Base-by-base conservation (phyloP, 495 filamentous ascomycete species). In the Chaetomium tenue region DNA sequence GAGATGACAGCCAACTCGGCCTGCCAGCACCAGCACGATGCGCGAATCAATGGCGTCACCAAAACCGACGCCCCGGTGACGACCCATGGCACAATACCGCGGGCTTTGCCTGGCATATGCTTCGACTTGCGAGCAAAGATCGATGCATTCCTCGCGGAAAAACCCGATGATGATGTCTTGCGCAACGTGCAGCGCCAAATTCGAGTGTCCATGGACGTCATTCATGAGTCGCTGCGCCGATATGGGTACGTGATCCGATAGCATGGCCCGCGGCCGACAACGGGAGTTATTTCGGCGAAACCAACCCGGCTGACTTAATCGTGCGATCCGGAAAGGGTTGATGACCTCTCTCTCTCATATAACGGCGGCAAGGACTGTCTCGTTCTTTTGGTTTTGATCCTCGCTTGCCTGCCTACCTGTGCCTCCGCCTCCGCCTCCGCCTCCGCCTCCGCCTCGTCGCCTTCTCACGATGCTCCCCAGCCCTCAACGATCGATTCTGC, bases 361-460 rank as follows among this genome's bases (percentile, higher is more conserved):
- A 98, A 98, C 68, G 94, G 94, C 77, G 94, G 94, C 51, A 98
- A 98, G 75, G 94, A 98, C 84, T 98, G 94, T 71, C 87, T 97
- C 26, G 91, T 97, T 61, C 86, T 97, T 12, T 82, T 98, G n/a
- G 79, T 98, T 68, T 81, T 97, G 63, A 91, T 93, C 76, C 86
- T 98, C 68, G 86, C 88, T 65, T 84, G 86, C 62, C 82, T 96
- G 28, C 75, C 79, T 11, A 71, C 63, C 15, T 66, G 79, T n/a
- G n/a, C n/a, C n/a, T n/a, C n/a, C n/a, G n/a, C n/a, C n/a, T n/a
- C n/a, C n/a, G n/a, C n/a, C n/a, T n/a, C n/a, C n/a, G n/a, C n/a
- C n/a, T n/a, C n/a, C n/a, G n/a, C n/a, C n/a, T n/a, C n/a, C 76
- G 66, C 68, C 44, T 25, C 67, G 53, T 18, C 62, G 22, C 37